These are phyloP conservation scores for Sambucus nigra DNA, from an alignment of 129 eudicot genomes.

Conservation along the genomic window DNA sequence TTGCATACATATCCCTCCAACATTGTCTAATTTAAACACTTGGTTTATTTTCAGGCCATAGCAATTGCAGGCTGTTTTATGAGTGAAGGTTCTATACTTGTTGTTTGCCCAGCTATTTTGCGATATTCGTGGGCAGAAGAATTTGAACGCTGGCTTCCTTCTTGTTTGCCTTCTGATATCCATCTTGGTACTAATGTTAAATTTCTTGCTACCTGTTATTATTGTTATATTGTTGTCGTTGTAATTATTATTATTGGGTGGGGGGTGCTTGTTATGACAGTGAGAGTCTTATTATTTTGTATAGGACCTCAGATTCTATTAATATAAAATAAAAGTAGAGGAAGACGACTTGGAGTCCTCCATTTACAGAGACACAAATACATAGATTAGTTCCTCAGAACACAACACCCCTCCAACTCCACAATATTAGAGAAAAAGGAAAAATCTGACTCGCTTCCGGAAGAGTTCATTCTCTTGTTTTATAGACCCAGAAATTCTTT, in stretches of 20 bases:
- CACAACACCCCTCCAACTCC: no score
- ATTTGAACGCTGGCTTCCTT: constrained; percentile 94
- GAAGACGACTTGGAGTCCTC: no score
- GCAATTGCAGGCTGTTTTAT: constrained; percentile 88
- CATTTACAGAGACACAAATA: no score
- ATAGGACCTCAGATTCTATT: no score
- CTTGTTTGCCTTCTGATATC: constrained; percentile 81
- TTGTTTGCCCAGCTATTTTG: constrained; percentile 95
- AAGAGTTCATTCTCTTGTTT: no score
- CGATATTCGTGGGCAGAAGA: constrained; percentile 96
- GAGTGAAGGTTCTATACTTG: constrained; percentile 69
- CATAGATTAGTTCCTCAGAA: no score
- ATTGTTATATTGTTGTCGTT: background rate
- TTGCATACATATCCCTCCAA: background rate
- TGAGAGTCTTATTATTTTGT: background rate
- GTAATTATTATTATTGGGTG: background rate
- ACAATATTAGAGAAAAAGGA: no score
- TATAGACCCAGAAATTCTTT: no score
- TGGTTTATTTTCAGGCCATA: constrained; percentile 54
- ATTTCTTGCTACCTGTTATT: background rate
- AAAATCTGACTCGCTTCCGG: no score
- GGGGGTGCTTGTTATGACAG: background rate
- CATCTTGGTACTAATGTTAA: constrained; percentile 61
- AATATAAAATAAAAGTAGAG: no score
- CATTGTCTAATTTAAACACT: background rate